These are phyloP conservation scores for Wickerhamomyces chambardii DNA, from an alignment of 805 yeast species.

Conservation along the genomic window DNA sequence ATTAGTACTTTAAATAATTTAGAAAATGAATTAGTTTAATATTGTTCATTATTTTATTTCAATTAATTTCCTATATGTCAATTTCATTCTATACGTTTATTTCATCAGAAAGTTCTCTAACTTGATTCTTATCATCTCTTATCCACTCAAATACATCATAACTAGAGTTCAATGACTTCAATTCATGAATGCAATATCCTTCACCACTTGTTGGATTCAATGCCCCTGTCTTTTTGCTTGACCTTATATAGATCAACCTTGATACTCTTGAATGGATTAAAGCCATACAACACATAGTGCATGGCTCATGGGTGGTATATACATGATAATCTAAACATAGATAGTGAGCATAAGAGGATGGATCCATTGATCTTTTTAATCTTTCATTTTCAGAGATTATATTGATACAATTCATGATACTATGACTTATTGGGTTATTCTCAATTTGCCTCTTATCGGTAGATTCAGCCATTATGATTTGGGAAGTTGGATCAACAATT, in stretches of 20 bases:
- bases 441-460: conserved; percentile 30
- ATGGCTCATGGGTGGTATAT: conserved; percentile 91
- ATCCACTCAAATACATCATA: conserved; percentile 78
- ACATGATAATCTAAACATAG: conserved; percentile 72
- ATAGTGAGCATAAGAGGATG: conserved; percentile 27
- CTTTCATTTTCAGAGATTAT: conserved; percentile 51
- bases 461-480: conserved; percentile 27
- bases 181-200: conserved; percentile 67
- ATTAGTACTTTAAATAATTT: conserved; percentile 9
- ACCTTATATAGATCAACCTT: conserved; percentile 50
- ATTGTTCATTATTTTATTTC: conserved; percentile 15
- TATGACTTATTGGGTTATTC: conserved; percentile 54
- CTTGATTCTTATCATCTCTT: too few species aligned
- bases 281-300: conserved; percentile 97
- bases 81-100: too few species aligned
- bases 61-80: conserved; percentile 13
- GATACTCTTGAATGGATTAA: conserved; percentile 81
- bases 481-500: conserved; percentile 49
- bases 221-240: conserved; percentile 43
- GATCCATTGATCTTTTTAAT: conserved; percentile 21
- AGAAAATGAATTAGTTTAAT: conserved; percentile 3
- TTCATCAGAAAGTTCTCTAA: too few species aligned
- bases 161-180: conserved; percentile 75
- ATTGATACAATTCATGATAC: conserved; percentile 65
- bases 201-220: conserved; percentile 49